Evolutionary conservation across 768 basidiomycete species (phyloP).

Genomic region (Kwoniella dejecticola): DNA sequence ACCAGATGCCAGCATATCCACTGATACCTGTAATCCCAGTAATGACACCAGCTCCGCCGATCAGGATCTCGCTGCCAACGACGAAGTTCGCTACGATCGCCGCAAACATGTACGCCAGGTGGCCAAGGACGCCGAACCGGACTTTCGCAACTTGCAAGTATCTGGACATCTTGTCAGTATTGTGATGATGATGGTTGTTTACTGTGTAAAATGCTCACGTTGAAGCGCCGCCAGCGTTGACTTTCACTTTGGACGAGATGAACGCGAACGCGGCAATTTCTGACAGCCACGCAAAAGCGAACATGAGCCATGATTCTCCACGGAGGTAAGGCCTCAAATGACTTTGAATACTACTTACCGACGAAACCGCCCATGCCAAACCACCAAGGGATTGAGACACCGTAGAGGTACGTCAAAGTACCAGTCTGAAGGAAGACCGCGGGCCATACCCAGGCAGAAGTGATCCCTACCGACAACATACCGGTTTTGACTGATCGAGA

Average conservation of each 20-base stretch:
- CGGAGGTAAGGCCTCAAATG: no score
- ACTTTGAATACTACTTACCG: background rate
- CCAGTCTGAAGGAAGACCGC: slow-evolving; percentile 15
- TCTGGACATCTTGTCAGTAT: background rate
- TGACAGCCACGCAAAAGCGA: background rate
- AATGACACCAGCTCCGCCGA: slow-evolving; percentile 25
- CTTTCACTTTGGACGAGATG: slow-evolving; percentile 20
- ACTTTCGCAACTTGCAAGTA: slow-evolving; percentile 23
- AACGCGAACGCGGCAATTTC: slow-evolving; percentile 20
- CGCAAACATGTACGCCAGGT: slow-evolving; percentile 24
- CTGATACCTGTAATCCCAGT: slow-evolving; percentile 24
- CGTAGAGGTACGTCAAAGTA: slow-evolving; percentile 13
- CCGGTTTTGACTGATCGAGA: slow-evolving; percentile 17
- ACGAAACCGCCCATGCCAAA: slow-evolving; percentile 23
- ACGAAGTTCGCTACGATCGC: slow-evolving; percentile 23
- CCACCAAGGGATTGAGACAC: slow-evolving; percentile 16
- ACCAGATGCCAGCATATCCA: slow-evolving; percentile 17
- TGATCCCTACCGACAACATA: slow-evolving; percentile 18
- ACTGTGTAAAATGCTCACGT: background rate
- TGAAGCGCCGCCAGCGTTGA: slow-evolving; percentile 18
- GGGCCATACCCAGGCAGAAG: slow-evolving; percentile 18
- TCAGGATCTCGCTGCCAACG: slow-evolving; percentile 23
- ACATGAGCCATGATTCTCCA: no score
- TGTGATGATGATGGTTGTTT: no score
- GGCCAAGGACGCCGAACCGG: slow-evolving; percentile 18